phyloP scores from a whole-genome alignment of 805 yeast species.

The Pichia sporocuriosa region DNA sequence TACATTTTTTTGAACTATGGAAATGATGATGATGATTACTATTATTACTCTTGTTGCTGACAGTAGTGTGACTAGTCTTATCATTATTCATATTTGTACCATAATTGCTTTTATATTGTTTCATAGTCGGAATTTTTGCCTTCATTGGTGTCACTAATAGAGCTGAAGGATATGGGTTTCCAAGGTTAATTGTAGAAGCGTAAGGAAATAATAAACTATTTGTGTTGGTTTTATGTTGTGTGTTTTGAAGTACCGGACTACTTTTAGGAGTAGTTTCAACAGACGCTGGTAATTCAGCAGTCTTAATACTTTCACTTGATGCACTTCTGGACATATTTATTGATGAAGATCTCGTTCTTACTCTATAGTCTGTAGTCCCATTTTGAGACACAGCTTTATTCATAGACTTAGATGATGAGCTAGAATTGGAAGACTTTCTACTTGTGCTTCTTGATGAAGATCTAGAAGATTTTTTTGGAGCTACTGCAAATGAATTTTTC shows the following conservation, averaged over 20 bases:
- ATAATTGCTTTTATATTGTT: not conserved
- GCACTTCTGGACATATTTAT: not conserved
- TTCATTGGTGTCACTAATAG: not conserved
- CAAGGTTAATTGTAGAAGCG: not conserved
- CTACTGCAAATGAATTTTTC: not conserved
- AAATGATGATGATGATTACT: not conserved
- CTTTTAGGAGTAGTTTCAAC: conserved; percentile 7
- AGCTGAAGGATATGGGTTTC: not conserved
- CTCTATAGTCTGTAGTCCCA: conserved; percentile 1
- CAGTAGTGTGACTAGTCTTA: not conserved
- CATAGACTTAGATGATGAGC: not conserved
- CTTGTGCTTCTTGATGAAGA: conserved; percentile 4
- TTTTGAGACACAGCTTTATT: not conserved
- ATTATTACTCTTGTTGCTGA: not conserved
- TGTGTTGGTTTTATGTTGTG: not conserved
- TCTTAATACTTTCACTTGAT: conserved; percentile 5
- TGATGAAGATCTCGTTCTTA: conserved; percentile 2
- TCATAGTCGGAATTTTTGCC: not conserved
- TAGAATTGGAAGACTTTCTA: conserved; percentile 4
- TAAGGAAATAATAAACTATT: not conserved
- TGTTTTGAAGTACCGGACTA: not conserved
- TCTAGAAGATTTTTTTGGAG: conserved; percentile 6
- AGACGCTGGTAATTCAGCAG: conserved; percentile 13
- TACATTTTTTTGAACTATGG: conserved; percentile 49
- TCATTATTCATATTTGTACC: not conserved